Conservation (phyloP, 1,284 basidiomycete species). For the Quambalaria eucalypti region DNA sequence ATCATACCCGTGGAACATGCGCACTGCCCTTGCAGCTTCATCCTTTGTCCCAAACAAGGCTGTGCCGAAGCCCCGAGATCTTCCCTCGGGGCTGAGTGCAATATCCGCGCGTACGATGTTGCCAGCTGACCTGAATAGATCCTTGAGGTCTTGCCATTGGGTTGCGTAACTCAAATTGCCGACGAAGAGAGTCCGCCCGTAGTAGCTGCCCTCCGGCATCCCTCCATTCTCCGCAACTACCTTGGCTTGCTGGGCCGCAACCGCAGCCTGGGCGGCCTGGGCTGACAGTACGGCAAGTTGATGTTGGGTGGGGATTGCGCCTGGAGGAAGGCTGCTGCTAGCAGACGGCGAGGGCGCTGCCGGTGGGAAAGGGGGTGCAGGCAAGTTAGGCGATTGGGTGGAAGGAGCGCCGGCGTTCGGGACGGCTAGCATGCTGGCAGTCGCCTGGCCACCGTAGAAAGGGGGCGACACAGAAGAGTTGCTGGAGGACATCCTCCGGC, state of each 20-base stretch:
- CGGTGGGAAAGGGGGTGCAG: not conserved
- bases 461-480: too few relatives aligned
- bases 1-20: conserved; percentile 57
- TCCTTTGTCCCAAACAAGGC: conserved; percentile 82
- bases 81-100: conserved; percentile 79
- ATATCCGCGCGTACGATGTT: conserved; percentile 91
- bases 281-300: not conserved
- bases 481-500: not conserved
- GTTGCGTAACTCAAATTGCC: conserved; percentile 45
- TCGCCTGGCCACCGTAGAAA: too few relatives aligned
- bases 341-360: not conserved
- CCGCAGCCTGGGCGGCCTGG: not conserved
- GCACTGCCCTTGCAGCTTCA: conserved; percentile 76
- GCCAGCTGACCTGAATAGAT: conserved; percentile 39
- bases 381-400: not conserved
- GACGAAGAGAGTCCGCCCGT: conserved; percentile 42
- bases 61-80: conserved; percentile 84
- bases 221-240: not conserved
- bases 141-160: conserved; percentile 47
- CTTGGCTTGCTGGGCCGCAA: not conserved
- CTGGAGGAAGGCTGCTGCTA: not conserved
- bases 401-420: not conserved
- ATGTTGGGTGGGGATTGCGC: not conserved
- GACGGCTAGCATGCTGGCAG: not conserved
- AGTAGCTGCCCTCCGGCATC: conserved; percentile 12